Evolutionary conservation across 2,329 filamentous ascomycete genomes (phyloP).

Genomic region (Nemania serpens): DNA sequence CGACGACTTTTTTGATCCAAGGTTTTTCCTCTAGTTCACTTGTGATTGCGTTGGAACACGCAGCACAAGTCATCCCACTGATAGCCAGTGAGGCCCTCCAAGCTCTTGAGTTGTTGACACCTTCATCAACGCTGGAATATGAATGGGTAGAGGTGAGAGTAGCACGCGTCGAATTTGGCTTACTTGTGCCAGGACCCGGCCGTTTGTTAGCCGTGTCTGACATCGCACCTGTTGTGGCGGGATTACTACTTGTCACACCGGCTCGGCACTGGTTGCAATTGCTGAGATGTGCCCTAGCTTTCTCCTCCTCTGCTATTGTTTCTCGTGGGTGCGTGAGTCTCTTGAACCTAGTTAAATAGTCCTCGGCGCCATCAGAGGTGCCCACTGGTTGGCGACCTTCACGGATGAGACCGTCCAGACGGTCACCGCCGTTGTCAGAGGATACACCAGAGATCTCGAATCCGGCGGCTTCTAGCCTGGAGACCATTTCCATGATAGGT

Average conservation of each 20-base stretch:
- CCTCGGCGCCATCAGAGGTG: conserved; percentile 29
- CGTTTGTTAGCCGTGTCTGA: conserved; percentile 13
- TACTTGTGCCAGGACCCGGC: conserved; percentile 39
- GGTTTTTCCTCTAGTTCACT: conserved; percentile 60
- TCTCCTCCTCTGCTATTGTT: conserved; percentile 27
- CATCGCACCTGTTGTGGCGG: not conserved
- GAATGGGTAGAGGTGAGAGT: conserved; percentile 36
- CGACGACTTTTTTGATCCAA: conserved; percentile 61
- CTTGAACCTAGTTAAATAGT: conserved; percentile 25
- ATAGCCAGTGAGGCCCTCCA: conserved; percentile 55
- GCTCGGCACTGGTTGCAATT: conserved; percentile 51
- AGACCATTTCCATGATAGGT: conserved; percentile 49
- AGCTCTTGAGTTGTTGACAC: not conserved
- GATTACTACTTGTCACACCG: conserved; percentile 24
- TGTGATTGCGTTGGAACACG: conserved; percentile 68
- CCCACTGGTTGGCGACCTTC: conserved; percentile 19
- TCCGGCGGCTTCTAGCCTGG: conserved; percentile 58
- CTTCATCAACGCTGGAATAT: conserved; percentile 17
- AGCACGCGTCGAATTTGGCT: conserved; percentile 50
- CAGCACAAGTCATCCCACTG: conserved; percentile 74
- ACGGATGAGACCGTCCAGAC: conserved; percentile 29
- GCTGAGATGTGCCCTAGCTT: conserved; percentile 45
- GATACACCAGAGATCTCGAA: conserved; percentile 61
- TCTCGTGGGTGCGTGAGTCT: conserved; percentile 22
- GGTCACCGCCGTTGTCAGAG: conserved; percentile 41